Conservation (phyloP, 2,329 filamentous ascomycete species). For the Ceratocystis alfenasii region DNA sequence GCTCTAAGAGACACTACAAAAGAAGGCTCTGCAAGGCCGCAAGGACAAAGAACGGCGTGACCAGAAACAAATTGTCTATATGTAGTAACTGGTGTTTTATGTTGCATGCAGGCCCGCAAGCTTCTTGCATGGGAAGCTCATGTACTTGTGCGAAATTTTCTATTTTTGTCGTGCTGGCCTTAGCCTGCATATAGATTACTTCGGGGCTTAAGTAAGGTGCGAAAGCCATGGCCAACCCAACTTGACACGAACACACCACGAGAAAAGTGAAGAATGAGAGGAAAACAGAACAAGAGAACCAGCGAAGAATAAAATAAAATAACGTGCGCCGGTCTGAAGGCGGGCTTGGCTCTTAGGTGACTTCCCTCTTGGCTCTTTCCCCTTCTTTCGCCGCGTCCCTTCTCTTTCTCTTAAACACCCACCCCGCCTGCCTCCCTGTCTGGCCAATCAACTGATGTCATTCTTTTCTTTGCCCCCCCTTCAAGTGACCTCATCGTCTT, state of each 20-base stretch:
- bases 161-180: no score
- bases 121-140: background rate
- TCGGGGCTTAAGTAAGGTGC: background rate
- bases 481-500: background rate
- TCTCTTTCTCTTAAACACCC: background rate
- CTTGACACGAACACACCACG: conserved; percentile 1
- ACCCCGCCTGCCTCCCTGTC: background rate
- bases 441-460: background rate
- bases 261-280: background rate
- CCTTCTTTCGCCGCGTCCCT: no score
- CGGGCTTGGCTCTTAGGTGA: no score
- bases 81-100: background rate
- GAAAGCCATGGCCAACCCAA: background rate
- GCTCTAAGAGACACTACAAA: no score
- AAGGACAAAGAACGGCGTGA: background rate
- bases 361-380: no score
- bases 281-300: no score
- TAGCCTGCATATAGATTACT: background rate
- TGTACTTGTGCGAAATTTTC: no score
- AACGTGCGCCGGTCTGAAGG: no score
- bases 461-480: background rate
- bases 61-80: conserved; percentile 5
- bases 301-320: no score
- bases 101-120: background rate
- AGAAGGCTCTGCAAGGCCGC: background rate